Evolutionary conservation across 1,284 basidiomycete genomes (phyloP).

Genomic region (Sporisorium exsertum): DNA sequence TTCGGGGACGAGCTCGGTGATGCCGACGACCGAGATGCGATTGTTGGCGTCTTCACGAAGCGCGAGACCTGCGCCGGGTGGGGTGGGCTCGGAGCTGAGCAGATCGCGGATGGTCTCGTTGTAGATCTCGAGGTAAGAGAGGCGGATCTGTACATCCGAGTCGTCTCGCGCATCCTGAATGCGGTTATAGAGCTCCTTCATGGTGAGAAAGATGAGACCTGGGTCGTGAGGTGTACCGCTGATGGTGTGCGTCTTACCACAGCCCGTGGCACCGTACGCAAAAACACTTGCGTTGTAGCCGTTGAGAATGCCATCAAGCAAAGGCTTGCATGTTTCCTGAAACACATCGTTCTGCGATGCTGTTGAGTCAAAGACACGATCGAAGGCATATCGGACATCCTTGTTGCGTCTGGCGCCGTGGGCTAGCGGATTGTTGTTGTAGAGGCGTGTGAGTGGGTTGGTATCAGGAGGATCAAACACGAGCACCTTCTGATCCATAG

Average conservation of each 20-base stretch:
- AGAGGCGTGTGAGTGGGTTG: constrained; percentile 56
- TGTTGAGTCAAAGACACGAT: constrained; percentile 64
- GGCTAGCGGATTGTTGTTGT: constrained; percentile 31
- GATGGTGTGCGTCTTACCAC: constrained; percentile 69
- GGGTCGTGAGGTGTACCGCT: constrained; percentile 64
- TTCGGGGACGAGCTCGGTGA: constrained; percentile 66
- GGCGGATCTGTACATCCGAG: constrained; percentile 63
- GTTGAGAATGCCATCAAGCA: constrained; percentile 64
- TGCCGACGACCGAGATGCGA: constrained; percentile 68
- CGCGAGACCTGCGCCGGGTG: constrained; percentile 62
- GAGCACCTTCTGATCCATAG: constrained; percentile 67
- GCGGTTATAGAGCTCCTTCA: constrained; percentile 66
- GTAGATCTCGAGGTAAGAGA: constrained; percentile 69
- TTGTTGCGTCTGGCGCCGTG: constrained; percentile 47
- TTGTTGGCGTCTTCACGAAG: constrained; percentile 66
- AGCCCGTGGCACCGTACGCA: constrained; percentile 68
- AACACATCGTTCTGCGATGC: constrained; percentile 64
- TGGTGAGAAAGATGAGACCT: constrained; percentile 68
- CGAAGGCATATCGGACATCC: constrained; percentile 68
- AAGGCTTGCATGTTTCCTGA: constrained; percentile 61
- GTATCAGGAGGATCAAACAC: constrained; percentile 67
- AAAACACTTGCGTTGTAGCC: constrained; percentile 69
- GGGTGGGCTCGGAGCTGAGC: constrained; percentile 63
- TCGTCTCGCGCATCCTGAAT: constrained; percentile 61
- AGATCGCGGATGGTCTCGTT: constrained; percentile 68